Evolutionary conservation across 495 filamentous ascomycete species (phyloP).

Genomic region (Parathielavia appendiculata): DNA sequence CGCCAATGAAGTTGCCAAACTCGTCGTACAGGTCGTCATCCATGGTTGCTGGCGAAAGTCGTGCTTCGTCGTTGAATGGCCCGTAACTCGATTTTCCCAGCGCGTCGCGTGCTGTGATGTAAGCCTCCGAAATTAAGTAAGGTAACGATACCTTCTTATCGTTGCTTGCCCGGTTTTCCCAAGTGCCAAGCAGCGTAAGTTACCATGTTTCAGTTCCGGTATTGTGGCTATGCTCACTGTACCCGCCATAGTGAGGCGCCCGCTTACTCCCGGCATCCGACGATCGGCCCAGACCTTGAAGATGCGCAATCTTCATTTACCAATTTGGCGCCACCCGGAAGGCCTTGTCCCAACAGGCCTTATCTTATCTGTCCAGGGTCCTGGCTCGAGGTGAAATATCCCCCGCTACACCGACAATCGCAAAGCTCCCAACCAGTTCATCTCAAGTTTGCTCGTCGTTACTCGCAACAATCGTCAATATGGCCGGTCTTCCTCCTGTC

Average conservation of each 20-base stretch:
- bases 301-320: constrained; percentile 1
- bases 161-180: no score
- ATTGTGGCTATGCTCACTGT: not conserved
- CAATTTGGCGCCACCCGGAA: no score
- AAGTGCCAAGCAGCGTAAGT: no score
- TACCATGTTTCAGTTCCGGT: no score
- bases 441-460: not conserved
- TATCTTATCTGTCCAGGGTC: constrained; percentile 11
- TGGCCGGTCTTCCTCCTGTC: constrained; percentile 61
- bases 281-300: constrained; percentile 10
- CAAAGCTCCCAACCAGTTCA: constrained; percentile 13
- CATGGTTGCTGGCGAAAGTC: constrained; percentile 24
- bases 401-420: constrained; percentile 16
- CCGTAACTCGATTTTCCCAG: not conserved
- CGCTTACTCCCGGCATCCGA: not conserved
- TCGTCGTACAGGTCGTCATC: constrained; percentile 38
- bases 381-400: constrained; percentile 7
- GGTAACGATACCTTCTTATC: no score
- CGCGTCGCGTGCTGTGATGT: constrained; percentile 21
- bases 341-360: no score
- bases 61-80: constrained; percentile 3
- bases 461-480: constrained; percentile 18
- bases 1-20: constrained; percentile 53
- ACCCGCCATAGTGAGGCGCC: constrained; percentile 6
- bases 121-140: constrained; percentile 21